Percentiles rank a stretch among this genome's conserved stretches.
Conservation (phyloP, 768 basidiomycete genomes). For the Russula abietina region DNA sequence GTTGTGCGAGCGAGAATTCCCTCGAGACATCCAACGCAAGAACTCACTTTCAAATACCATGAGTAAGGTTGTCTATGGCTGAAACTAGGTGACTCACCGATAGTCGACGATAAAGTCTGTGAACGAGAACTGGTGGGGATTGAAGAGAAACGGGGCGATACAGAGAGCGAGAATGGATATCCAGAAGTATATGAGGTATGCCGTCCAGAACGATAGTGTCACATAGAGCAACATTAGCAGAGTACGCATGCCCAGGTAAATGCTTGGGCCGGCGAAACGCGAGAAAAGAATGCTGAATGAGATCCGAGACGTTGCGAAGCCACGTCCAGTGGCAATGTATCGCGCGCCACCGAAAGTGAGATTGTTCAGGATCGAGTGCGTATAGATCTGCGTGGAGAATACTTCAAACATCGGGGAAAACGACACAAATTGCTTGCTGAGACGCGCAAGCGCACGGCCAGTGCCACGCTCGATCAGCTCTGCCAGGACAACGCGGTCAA, state of each 20-base stretch:
- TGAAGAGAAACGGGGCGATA: constrained; percentile 96
- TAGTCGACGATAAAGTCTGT: constrained; percentile 97
- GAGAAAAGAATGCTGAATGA: constrained; percentile 95
- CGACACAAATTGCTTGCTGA: constrained; percentile 91
- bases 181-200: constrained; percentile 97
- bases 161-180: constrained; percentile 88
- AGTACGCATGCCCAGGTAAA: constrained; percentile 94
- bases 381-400: constrained; percentile 97
- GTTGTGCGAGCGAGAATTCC: constrained; percentile 93
- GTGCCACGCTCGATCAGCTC: constrained; percentile 96
- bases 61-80: background rate
- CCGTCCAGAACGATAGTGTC: constrained; percentile 86
- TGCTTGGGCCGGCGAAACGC: constrained; percentile 96
- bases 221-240: constrained; percentile 90
- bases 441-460: constrained; percentile 81
- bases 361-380: constrained; percentile 95
- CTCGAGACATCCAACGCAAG: constrained; percentile 97
- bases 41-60: constrained; percentile 60
- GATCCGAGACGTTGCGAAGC: constrained; percentile 93
- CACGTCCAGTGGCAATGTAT: constrained; percentile 98
- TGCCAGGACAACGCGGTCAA: constrained; percentile 33
- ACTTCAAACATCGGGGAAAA: constrained; percentile 95
- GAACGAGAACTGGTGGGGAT: constrained; percentile 98
- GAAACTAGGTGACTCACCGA: constrained; percentile 42
- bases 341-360: constrained; percentile 96